Conservation (phyloP, 2,329 filamentous ascomycete genomes). For the Fusarium concolor region DNA sequence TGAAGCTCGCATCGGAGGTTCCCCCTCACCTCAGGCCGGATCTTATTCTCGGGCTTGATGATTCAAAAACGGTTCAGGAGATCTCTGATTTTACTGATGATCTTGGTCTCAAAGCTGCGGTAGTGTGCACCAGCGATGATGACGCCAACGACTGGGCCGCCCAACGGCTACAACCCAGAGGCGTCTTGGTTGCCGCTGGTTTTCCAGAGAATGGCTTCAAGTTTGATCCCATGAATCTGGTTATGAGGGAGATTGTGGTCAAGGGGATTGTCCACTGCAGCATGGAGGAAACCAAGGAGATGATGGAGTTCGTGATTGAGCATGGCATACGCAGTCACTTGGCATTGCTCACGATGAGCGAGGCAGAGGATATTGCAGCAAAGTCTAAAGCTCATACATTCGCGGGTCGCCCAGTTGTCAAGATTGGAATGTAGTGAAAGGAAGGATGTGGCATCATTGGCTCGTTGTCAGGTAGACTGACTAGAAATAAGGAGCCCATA, state of each 20-base stretch:
- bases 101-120: conserved; percentile 23
- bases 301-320: conserved; percentile 24
- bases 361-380: conserved; percentile 24
- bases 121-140: conserved; percentile 30
- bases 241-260: conserved; percentile 26
- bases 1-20: conserved; percentile 33
- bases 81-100: conserved; percentile 31
- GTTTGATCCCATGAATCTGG: conserved; percentile 36
- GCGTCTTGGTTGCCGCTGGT: conserved; percentile 24
- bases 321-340: conserved; percentile 26
- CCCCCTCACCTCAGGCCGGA: conserved; percentile 33
- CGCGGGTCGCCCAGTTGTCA: conserved; percentile 24
- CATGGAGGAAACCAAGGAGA: conserved; percentile 25
- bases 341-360: conserved; percentile 25
- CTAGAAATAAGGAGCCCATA: neutral
- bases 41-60: conserved; percentile 20
- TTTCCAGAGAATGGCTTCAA: conserved; percentile 31
- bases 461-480: neutral
- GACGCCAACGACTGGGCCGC: conserved; percentile 36
- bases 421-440: neutral
- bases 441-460: neutral
- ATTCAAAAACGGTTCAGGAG: conserved; percentile 12
- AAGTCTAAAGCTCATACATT: conserved; percentile 11
- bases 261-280: conserved; percentile 33
- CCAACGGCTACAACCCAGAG: conserved; percentile 27